Evolutionary conservation across 1,284 basidiomycete species (phyloP).

Genomic region (Blastosporella zonata): DNA sequence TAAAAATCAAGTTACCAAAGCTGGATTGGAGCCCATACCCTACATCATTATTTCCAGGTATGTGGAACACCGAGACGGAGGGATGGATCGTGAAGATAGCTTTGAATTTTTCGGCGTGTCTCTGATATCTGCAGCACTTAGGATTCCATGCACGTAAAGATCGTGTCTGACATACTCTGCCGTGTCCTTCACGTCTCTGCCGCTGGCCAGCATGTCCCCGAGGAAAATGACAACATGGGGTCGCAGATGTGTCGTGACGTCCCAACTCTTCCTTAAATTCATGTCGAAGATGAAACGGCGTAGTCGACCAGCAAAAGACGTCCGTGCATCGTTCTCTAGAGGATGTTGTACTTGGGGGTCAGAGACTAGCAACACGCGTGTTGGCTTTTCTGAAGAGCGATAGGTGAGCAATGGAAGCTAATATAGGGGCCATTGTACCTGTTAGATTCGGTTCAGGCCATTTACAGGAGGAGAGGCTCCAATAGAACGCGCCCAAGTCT

Average conservation of each 20-base stretch:
- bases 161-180: constrained; percentile 56
- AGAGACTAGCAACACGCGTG: constrained; percentile 69
- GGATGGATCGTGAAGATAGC: constrained; percentile 52
- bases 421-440: constrained; percentile 17
- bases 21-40: constrained; percentile 43
- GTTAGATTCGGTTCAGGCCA: constrained; percentile 46
- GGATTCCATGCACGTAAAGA: constrained; percentile 4
- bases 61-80: constrained; percentile 51
- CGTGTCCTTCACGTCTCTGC: constrained; percentile 54
- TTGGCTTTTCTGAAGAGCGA: constrained; percentile 23
- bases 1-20: constrained; percentile 12
- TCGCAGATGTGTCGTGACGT: constrained; percentile 51
- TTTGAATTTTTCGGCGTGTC: constrained; percentile 59
- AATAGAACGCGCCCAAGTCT: constrained; percentile 57
- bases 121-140: constrained; percentile 51
- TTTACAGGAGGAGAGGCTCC: constrained; percentile 44
- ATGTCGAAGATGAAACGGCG: constrained; percentile 60
- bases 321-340: constrained; percentile 39
- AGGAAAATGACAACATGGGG: constrained; percentile 78
- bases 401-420: constrained; percentile 14
- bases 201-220: constrained; percentile 77
- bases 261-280: constrained; percentile 77
- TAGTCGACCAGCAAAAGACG: constrained; percentile 38
- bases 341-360: constrained; percentile 75
- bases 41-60: constrained; percentile 88